Conservation (phyloP, 176 grass and related monocot genomes). For the Stipa capillata region DNA sequence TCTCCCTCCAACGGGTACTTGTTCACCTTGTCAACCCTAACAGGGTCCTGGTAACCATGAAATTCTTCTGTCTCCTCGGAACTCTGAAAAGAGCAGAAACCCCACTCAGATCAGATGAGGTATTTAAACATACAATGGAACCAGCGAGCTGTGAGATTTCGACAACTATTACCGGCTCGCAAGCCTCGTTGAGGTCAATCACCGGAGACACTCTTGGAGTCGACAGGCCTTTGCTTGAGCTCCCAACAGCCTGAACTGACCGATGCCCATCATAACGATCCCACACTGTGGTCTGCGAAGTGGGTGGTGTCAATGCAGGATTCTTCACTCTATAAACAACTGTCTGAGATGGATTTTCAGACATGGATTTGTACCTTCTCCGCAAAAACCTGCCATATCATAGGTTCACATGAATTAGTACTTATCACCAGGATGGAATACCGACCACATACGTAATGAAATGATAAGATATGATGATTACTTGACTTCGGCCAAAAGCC, state of each 20-base stretch:
- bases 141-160: background rate
- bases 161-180: constrained; percentile 35
- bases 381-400: constrained; percentile 43
- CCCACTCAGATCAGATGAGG: background rate
- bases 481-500: constrained; percentile 64
- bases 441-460: background rate
- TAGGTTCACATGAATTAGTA: background rate
- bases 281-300: background rate
- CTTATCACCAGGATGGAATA: background rate
- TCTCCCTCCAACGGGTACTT: constrained; percentile 12
- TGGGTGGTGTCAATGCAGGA: background rate
- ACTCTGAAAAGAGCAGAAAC: constrained; percentile 23
- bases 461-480: constrained; percentile 2
- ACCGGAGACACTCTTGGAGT: constrained; percentile 19
- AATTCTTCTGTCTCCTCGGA: constrained; percentile 30
- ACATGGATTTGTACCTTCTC: constrained; percentile 32
- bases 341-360: constrained; percentile 33
- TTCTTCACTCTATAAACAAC: constrained; percentile 37
- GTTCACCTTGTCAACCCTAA: background rate
- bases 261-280: background rate
- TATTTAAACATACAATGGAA: background rate
- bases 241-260: background rate
- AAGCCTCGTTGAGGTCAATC: constrained; percentile 66
- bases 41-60: constrained; percentile 3
- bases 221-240: constrained; percentile 11